Evolutionary conservation across 345 rosid genomes (phyloP).

Genomic region (Bruguiera gymnorhiza): DNA sequence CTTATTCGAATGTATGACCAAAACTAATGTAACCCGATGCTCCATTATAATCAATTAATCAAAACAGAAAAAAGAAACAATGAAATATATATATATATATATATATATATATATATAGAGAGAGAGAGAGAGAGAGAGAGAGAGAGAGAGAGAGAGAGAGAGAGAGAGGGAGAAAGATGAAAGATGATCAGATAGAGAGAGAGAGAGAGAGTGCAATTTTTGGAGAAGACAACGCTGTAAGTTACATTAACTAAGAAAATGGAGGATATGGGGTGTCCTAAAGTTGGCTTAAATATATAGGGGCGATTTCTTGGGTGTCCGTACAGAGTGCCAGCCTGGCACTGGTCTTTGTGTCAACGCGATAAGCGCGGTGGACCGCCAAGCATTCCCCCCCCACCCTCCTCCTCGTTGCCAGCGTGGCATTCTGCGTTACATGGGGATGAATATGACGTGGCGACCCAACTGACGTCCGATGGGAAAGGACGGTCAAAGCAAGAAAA

Average conservation of each 20-base stretch:
- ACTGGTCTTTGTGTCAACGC: slow-evolving; percentile 28
- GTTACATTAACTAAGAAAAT: slow-evolving; percentile 26
- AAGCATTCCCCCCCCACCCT: not conserved
- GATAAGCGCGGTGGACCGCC: slow-evolving; percentile 17
- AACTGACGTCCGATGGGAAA: too few relatives aligned
- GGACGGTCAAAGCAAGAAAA: too few relatives aligned
- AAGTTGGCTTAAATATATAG: slow-evolving; percentile 20
- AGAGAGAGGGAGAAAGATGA: not conserved
- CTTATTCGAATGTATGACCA: not conserved
- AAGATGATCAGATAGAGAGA: not conserved
- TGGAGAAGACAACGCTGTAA: slow-evolving; percentile 1
- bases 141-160: not conserved
- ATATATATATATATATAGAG: too few relatives aligned
- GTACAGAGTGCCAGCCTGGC: slow-evolving; percentile 24
- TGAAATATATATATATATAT: not conserved
- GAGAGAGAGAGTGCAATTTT: not conserved
- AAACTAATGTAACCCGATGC: not conserved
- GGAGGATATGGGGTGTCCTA: slow-evolving; percentile 39
- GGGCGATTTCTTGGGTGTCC: slow-evolving; percentile 7
- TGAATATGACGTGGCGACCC: not conserved
- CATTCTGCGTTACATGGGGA: too few relatives aligned
- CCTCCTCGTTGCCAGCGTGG: slow-evolving; percentile 4
- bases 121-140: not conserved
- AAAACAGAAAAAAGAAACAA: not conserved
- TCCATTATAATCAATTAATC: not conserved